Conservation (phyloP, 768 basidiomycete genomes). For the Asterophora lycoperdoides region DNA sequence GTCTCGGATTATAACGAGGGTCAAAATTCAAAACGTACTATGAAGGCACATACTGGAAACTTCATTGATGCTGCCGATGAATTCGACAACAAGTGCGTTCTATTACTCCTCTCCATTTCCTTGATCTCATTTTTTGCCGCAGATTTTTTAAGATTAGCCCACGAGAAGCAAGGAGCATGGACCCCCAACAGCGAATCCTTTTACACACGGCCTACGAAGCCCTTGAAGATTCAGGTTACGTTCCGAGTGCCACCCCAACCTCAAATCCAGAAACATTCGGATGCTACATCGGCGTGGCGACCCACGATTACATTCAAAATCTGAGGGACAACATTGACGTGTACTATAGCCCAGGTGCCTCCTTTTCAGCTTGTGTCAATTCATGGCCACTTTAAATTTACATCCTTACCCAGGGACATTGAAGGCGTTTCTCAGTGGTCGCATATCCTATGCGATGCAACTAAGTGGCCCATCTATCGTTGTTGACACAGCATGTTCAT, state of each 20-base stretch:
- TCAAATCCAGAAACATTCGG: conserved; percentile 55
- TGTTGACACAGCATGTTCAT: conserved; percentile 73
- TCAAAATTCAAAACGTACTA: conserved; percentile 32
- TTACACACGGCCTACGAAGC: conserved; percentile 66
- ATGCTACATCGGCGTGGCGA: conserved; percentile 65
- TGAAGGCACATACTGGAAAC: conserved; percentile 57
- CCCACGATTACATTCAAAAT: conserved; percentile 67
- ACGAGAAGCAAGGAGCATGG: conserved; percentile 71
- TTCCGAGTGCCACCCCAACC: conserved; percentile 50
- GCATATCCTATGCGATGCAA: conserved; percentile 65
- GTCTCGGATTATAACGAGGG: conserved; percentile 34
- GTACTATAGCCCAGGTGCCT: conserved; percentile 63
- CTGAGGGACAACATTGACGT: conserved; percentile 58
- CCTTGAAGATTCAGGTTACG: conserved; percentile 66
- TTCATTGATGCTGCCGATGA: conserved; percentile 53
- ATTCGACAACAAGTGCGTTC: conserved; percentile 55
- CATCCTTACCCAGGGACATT: conserved; percentile 48
- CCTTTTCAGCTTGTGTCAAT: neutral
- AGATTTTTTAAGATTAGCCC: conserved; percentile 71
- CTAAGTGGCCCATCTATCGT: conserved; percentile 69
- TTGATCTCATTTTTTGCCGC: neutral
- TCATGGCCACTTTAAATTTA: neutral
- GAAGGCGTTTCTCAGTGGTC: conserved; percentile 64
- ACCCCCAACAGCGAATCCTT: conserved; percentile 70
- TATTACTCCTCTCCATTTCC: neutral